Evolutionary conservation across 306 rosid species (phyloP).

Genomic region (Adenanthera pavonina): DNA sequence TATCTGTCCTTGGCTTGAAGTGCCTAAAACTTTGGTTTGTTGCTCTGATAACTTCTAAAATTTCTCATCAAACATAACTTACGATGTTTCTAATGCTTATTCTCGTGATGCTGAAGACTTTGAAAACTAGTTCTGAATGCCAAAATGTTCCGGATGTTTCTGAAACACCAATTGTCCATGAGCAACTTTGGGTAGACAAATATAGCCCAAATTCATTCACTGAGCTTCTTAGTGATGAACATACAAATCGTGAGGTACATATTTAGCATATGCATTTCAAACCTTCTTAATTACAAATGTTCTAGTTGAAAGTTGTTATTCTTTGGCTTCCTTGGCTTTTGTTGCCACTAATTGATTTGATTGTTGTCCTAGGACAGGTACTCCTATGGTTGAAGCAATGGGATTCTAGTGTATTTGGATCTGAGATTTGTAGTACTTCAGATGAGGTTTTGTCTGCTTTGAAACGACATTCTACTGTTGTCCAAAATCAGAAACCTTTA

Average conservation of each 20-base stretch:
- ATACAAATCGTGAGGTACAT: constrained; percentile 92
- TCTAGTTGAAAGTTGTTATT: constrained; percentile 19
- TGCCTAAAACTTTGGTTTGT: constrained; percentile 25
- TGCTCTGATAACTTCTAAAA: constrained; percentile 11
- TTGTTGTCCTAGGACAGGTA: constrained; percentile 60
- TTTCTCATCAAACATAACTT: constrained; percentile 21
- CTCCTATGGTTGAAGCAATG: constrained; percentile 94
- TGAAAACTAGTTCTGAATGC: constrained; percentile 66
- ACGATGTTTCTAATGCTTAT: constrained; percentile 20
- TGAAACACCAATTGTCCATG: constrained; percentile 58
- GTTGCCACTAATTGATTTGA: constrained; percentile 29
- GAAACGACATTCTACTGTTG: constrained; percentile 77
- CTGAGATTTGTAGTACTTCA: constrained; percentile 83
- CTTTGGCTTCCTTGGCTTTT: constrained; percentile 29
- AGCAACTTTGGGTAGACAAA: constrained; percentile 95
- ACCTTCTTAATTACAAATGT: constrained; percentile 6
- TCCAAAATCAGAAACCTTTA: constrained; percentile 65
- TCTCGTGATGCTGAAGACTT: constrained; percentile 54
- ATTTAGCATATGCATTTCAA: constrained; percentile 24
- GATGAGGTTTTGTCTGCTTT: constrained; percentile 85
- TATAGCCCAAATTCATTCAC: constrained; percentile 87
- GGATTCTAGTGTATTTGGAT: constrained; percentile 91
- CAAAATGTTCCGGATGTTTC: constrained; percentile 59
- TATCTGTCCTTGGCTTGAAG: constrained; percentile 26
- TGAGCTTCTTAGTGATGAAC: constrained; percentile 97